phyloP scores from a whole-genome alignment of 192 early-diverging fungal species.

The Gonapodya sp. region DNA sequence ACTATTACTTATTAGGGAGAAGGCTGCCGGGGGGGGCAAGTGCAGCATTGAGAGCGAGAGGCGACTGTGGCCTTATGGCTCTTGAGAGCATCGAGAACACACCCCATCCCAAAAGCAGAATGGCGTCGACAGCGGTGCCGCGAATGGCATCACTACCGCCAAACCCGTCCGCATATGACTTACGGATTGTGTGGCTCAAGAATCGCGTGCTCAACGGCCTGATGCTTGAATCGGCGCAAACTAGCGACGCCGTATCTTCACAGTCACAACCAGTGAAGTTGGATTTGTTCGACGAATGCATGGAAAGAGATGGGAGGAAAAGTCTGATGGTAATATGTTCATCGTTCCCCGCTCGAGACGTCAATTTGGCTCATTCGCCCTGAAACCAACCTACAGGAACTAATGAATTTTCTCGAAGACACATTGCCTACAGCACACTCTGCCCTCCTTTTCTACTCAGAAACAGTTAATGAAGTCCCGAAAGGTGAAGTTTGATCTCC shows the following conservation, averaged over 20 bases:
- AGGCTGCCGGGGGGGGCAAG: no score
- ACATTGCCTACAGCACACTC: slow-evolving; percentile 4
- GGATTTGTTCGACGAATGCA: slow-evolving; percentile 38
- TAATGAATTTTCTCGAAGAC: slow-evolving; percentile 37
- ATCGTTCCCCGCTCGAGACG: background rate
- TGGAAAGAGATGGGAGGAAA: slow-evolving; percentile 29
- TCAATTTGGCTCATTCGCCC: no score
- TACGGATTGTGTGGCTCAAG: background rate
- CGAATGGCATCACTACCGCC: background rate
- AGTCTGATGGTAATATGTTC: background rate
- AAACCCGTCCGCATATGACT: background rate
- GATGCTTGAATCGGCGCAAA: background rate
- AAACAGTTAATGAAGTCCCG: slow-evolving; percentile 17
- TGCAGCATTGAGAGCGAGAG: no score
- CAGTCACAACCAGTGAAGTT: no score
- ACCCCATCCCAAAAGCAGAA: no score
- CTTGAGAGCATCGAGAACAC: no score
- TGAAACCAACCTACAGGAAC: slow-evolving; percentile 23
- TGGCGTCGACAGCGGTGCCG: background rate
- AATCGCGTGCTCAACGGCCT: background rate
- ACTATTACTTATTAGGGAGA: no score
- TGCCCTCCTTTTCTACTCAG: slow-evolving; percentile 39
- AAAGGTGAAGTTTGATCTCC: no score
- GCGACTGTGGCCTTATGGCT: no score
- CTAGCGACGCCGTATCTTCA: background rate